Base-by-base conservation (phyloP, 495 filamentous ascomycete species). In the Aspergillus leporis region DNA sequence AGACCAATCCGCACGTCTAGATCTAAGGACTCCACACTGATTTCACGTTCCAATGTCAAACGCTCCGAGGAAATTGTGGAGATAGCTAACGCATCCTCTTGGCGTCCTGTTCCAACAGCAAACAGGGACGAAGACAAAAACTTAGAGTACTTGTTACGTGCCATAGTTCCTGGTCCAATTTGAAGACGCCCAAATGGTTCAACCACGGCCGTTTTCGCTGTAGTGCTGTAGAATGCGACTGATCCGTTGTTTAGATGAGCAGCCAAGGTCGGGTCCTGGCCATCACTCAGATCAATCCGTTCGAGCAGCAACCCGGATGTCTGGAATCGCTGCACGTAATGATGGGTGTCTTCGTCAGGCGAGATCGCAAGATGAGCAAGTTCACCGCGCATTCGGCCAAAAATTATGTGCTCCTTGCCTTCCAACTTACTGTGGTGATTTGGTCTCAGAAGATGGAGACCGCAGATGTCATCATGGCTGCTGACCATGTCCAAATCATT, bases 401-500 rank as follows among this genome's bases (percentile, higher is more conserved):
- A 73, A 8, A 80, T 76, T 53, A 80, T 28, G 60, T 77, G 69
- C 50, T 71, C 73, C 4, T 68, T 64, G 13, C 70, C 70, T 2
- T 19, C 49, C 18, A 62, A 55, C 56, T 70, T 65, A 21, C 52
- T 61, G 50, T 52, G 60, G 51, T 81, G 77, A 12, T 73, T 61
- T 5, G 78, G 70, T 14, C 70, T 60, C 25, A 89, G 61, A 1
- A 89, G 61, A 64, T 83, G 81, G 14, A 89, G 25, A 13, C 79
- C 74, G 34, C 81, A 83, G 46, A 89, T 82, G 70, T 90, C 87
- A 61, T 88, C 87, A 53, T 75, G 74, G n/a, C 85, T 86, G 59
- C 81, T 84, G 10, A 67, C 62, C 52, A 77, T 68, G 5, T 80
- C 72, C 28, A 78, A 56, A 43, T 83, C 78, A 58, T 81, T 78